Base-by-base conservation (phyloP, 2,329 filamentous ascomycete genomes). In the Pseudofabraea citricarpa region DNA sequence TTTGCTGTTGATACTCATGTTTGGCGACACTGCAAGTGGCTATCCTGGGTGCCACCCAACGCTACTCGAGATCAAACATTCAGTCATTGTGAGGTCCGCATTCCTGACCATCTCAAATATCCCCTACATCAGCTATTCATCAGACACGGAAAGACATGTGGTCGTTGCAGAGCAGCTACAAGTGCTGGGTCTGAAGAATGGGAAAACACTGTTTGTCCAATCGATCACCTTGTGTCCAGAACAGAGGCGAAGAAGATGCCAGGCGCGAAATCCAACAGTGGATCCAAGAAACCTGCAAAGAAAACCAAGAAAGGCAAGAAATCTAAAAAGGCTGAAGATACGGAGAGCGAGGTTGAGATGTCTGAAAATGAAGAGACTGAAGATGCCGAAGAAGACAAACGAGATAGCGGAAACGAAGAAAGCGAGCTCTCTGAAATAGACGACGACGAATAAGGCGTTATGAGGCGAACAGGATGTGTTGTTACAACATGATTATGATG, bases 1-100 rank as follows among this genome's bases (percentile, higher is more conserved):
- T 79, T 79, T 52, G 75, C 76, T 1, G 75, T 79, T 2, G 76
- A 79, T 52, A 79, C 75, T 0, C 76, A 80, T 50, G 74, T 79
- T 27, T 67, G 68, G 52, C 69, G 74, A 18, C 65, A 77, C 45
- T 70, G 70, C 33, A 69, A 65, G 36, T 75, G 74, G 68, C 63
- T 80, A 13, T 66, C 68, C 2, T 80, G 76, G 76, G 66, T 72
- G 7, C 85, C 84, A 1, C 40, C 49, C n/a, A 67, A 64, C 10
- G 68, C 71, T 1, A 68, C 56, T 13, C 61, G 68, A 10, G 65
- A 76, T 40, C 63, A 72, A 33, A 68, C 70, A 1, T 79, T 75
- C 50, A 65, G 67, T 36, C 76, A 79, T 49, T 66, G 72, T n/a
- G 74, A 80, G 32, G 63, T 72, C 16, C 64, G 65, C 19, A 66